phyloP scores from a whole-genome alignment of 2,329 filamentous ascomycete genomes.

The Fusarium xyrophilum region DNA sequence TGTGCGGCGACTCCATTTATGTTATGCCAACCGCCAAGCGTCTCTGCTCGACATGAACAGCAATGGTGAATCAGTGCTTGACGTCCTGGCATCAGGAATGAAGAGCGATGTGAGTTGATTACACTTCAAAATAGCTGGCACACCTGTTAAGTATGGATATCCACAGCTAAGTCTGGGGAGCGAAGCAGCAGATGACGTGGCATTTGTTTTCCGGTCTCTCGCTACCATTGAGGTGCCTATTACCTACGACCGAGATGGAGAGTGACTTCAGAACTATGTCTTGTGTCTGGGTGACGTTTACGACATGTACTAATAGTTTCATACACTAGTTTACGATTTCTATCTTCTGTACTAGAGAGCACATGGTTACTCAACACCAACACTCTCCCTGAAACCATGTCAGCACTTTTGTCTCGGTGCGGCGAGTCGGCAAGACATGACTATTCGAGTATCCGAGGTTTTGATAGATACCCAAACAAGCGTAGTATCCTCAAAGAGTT shows the following conservation, averaged over 20 bases:
- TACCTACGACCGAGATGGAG: background rate
- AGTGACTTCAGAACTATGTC: background rate
- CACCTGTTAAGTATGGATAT: background rate
- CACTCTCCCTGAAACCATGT: background rate
- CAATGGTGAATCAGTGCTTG: background rate
- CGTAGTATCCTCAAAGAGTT: fast-evolving
- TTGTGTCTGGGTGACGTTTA: fast-evolving
- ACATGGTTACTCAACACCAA: background rate
- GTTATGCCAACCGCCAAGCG: background rate
- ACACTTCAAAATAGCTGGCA: fast-evolving
- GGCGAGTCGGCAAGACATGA: background rate
- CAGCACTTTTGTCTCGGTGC: background rate
- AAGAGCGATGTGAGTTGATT: background rate
- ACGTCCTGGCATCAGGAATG: background rate
- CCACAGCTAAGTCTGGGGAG: too few species aligned
- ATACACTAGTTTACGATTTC: too few species aligned
- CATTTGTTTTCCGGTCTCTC: background rate
- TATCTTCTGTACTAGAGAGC: background rate
- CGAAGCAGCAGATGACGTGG: background rate
- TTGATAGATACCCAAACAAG: background rate
- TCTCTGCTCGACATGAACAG: background rate
- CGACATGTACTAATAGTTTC: too few species aligned
- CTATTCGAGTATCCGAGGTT: fast-evolving
- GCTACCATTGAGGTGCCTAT: background rate
- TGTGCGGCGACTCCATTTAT: background rate